A percentile compares a stretch with the other conserved stretches of the same genome.
These are phyloP conservation scores for Colletotrichum lindemuthianum DNA, from an alignment of 2,329 filamentous ascomycete genomes.

Conservation along the genomic window DNA sequence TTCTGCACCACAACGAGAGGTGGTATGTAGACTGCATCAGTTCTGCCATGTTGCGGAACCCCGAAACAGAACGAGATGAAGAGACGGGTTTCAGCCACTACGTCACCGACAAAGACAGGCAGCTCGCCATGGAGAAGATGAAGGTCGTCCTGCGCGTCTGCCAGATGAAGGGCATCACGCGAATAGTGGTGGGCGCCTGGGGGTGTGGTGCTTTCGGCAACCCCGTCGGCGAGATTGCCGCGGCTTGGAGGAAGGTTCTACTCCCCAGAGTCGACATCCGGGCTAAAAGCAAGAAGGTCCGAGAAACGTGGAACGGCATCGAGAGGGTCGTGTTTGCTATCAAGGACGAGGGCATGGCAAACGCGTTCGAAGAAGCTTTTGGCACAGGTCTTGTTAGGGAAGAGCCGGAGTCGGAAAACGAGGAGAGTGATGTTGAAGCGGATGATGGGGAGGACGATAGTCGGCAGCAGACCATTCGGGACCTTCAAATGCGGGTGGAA, in stretches of 20 bases:
- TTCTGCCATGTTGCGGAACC: slow-evolving; percentile 68
- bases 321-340: slow-evolving; percentile 69
- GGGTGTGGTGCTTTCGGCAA: slow-evolving; percentile 73
- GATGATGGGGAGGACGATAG: slow-evolving; percentile 29
- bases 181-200: slow-evolving; percentile 70
- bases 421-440: slow-evolving; percentile 29
- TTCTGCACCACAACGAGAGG: slow-evolving; percentile 56
- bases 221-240: slow-evolving; percentile 66
- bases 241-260: slow-evolving; percentile 56
- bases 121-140: slow-evolving; percentile 65
- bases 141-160: slow-evolving; percentile 64
- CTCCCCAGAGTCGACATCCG: slow-evolving; percentile 35
- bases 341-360: slow-evolving; percentile 60
- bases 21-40: slow-evolving; percentile 69
- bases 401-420: slow-evolving; percentile 15
- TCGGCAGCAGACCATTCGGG: too few relatives aligned
- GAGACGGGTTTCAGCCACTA: slow-evolving; percentile 47
- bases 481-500: too few relatives aligned
- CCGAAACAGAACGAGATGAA: slow-evolving; percentile 57
- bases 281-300: slow-evolving; percentile 39
- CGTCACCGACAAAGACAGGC: slow-evolving; percentile 58
- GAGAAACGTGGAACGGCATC: slow-evolving; percentile 53
- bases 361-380: slow-evolving; percentile 61
- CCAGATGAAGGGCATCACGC: slow-evolving; percentile 54
- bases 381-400: slow-evolving; percentile 50